phyloP scores from a whole-genome alignment of 2,329 filamentous ascomycete species.

The Emmonsiellopsis sp. region DNA sequence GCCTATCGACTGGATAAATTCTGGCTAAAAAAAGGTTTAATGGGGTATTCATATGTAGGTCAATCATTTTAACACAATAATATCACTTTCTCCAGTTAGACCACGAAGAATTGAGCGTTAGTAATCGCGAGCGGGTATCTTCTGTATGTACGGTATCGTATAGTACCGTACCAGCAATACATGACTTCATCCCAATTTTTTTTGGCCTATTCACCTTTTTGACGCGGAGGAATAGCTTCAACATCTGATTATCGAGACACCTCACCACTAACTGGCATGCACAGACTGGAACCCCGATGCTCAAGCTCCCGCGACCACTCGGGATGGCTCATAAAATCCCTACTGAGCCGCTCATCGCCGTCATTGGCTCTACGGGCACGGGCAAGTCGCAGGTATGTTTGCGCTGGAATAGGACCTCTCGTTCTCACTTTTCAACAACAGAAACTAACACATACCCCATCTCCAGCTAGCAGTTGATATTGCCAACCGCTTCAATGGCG shows the following conservation, averaged over 20 bases:
- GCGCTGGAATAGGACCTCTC: background rate
- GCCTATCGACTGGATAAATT: too few relatives aligned
- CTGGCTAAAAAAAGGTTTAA: too few relatives aligned
- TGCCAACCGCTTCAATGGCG: conserved; percentile 73
- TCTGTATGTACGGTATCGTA: too few relatives aligned
- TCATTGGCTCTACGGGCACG: conserved; percentile 85
- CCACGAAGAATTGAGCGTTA: too few relatives aligned
- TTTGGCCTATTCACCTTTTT: background rate
- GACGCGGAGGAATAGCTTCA: background rate
- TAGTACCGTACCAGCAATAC: too few relatives aligned
- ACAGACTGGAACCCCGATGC: conserved; percentile 1
- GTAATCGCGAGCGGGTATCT: too few relatives aligned
- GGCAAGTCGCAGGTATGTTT: conserved; percentile 75
- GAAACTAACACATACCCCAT: background rate
- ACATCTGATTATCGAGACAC: background rate
- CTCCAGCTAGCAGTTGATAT: conserved; percentile 80
- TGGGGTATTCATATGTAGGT: too few relatives aligned
- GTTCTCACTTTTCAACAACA: background rate
- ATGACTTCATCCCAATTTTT: background rate
- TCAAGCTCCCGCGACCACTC: background rate
- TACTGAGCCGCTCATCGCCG: conserved; percentile 58
- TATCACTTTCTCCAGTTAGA: too few relatives aligned
- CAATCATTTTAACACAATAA: too few relatives aligned
- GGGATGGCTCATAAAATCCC: conserved; percentile 13
- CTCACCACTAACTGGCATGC: background rate